Evolutionary conservation across 306 rosid genomes (phyloP), one percentile per base, ranked within the genome.

Genomic region (Phaseolus lunatus): DNA sequence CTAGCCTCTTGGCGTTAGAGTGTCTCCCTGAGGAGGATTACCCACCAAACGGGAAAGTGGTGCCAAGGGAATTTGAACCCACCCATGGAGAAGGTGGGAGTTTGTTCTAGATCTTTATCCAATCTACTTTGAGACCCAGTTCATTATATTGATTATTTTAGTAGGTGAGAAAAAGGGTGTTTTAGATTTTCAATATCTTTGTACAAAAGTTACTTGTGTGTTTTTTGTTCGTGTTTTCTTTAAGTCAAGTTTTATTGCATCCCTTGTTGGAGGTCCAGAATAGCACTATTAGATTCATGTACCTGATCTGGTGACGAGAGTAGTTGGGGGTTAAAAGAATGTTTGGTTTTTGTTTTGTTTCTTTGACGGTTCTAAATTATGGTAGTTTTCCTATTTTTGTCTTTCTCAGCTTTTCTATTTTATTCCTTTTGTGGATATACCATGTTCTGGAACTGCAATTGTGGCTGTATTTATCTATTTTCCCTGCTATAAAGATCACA

Each of bases 111-210:
- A 37, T 37, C 41, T 37, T 37, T 7, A 37, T 8, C 41, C 41
- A 37, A 37, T 37, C 41, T 37, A 37, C 2, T 37, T 37, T 37
- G 9, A 37, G 41, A 37, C 41, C 9, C 9, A 37, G 41, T 37
- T 7, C 2, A 52, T 64, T 54, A 50, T 26, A 79, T 64, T 80
- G 68, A 87, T 76, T 52, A 76, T n/a, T n/a, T n/a, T 65, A 84
- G 85, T 85, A 48, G 87, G 89, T 91, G 84, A 84, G 86, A 84
- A 76, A 83, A 89, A 87, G 72, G 86, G 43, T 53, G 71, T 69
- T 74, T 29, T 50, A 63, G 69, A 76, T 74, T 54, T 49, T 68
- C 68, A 72, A 72, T 70, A 70, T 80, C 54, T n/a, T n/a, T n/a
- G n/a, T 68, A 44, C 65, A 53, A 15, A 67, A 79, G 78, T 22